Base-by-base conservation (phyloP, 768 basidiomycete species). In the Phaffia australis region DNA sequence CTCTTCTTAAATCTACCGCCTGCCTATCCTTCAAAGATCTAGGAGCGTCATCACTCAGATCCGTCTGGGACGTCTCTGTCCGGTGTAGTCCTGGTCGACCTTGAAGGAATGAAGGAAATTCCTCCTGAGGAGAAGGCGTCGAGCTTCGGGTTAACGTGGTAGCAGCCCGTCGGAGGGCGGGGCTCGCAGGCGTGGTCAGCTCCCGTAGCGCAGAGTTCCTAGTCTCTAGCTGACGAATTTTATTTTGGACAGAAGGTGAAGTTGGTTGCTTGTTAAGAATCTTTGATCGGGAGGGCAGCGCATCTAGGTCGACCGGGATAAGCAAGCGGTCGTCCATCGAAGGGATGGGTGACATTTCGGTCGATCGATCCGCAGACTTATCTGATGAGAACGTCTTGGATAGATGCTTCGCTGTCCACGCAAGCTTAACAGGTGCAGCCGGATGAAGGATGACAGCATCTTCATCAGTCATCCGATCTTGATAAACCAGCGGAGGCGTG, bases 201-300 rank as follows among this genome's bases (percentile, higher is more conserved):
- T 63, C 56, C 23, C n/a, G 25, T 7, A 55, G 50, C 23, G 27
- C 19, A 21, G 46, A 21, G 58, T 63, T 54, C 15, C 62, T 35
- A 5, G 30, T 54, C 49, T 69, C 67, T 30, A 69, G 67, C 16
- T 56, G 48, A 27, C 42, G 54, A 48, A 69, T 63, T 50, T 69
- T 69, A n/a, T 57, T 63, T 35, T 63, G 35, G 23, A 69, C 67
- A 5, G 67, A 69, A 18, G 62, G 67, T 18, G 52, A 47, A n/a
- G 25, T 32, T 35, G 56, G 11, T 50, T 23, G n/a, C 11, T 56
- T 46, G 32, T 23, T 42, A 15, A 27, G 46, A 3, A 51, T 55
- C 23, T 42, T 56, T 19, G 48, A 25, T 5, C 46, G 19, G 6
- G 35, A 25, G 1, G 49, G 15, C 15, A 54, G 48, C 35, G 35